phyloP scores from a whole-genome alignment of 2,329 filamentous ascomycete genomes.

The Botrytis elliptica region DNA sequence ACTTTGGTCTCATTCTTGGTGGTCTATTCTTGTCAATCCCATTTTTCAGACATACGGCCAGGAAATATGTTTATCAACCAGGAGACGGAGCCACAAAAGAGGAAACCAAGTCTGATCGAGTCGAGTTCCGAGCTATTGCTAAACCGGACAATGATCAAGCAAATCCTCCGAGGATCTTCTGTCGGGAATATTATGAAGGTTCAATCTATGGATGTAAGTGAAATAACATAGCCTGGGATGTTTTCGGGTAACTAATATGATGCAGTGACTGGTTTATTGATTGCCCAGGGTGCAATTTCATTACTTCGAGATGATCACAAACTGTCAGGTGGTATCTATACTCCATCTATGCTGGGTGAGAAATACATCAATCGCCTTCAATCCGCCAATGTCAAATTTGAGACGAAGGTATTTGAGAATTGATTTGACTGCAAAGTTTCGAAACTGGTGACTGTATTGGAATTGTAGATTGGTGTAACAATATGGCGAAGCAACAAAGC shows the following conservation, averaged over 20 bases:
- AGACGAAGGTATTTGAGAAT: conserved; percentile 49
- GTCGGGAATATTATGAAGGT: conserved; percentile 56
- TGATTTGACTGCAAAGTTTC: background rate
- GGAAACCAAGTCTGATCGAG: conserved; percentile 54
- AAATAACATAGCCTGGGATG: background rate
- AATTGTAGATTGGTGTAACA: background rate
- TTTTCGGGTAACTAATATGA: conserved; percentile 22
- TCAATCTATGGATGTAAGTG: conserved; percentile 63
- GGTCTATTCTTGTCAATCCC: conserved; percentile 42
- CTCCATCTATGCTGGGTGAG: conserved; percentile 69
- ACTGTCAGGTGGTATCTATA: conserved; percentile 67
- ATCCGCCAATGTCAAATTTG: conserved; percentile 59
- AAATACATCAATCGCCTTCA: conserved; percentile 62
- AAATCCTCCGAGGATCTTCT: conserved; percentile 46
- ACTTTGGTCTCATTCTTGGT: conserved; percentile 49
- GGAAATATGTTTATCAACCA: conserved; percentile 49
- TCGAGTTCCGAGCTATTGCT: conserved; percentile 64
- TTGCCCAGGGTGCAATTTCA: conserved; percentile 63
- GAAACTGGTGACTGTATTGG: background rate
- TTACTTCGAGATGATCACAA: conserved; percentile 60
- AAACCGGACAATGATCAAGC: conserved; percentile 52
- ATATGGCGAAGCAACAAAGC: background rate
- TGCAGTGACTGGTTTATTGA: conserved; percentile 62
- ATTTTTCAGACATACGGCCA: conserved; percentile 45
- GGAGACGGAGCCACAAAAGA: conserved; percentile 56